Percentiles rank a stretch among this genome's conserved stretches.
Evolutionary conservation across 2,329 filamentous ascomycete species (phyloP).

Genomic region (Pseudopithomyces maydicus): DNA sequence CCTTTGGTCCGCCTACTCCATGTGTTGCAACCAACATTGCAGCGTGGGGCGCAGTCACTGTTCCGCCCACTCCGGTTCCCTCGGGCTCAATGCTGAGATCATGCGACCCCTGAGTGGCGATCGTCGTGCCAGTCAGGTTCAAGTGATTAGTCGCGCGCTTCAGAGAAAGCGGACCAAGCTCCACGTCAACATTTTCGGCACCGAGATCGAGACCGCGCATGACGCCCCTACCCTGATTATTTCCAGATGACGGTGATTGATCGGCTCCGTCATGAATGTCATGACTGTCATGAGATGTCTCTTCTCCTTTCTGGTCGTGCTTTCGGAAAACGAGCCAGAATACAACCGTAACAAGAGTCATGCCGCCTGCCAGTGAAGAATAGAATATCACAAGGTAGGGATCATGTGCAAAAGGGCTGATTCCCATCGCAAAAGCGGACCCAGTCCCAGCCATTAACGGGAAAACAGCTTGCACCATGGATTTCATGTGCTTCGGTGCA

Average conservation of each 20-base stretch:
- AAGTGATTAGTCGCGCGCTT: too few species aligned
- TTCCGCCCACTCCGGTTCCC: too few species aligned
- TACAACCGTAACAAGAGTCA: background rate
- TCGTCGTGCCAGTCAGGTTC: too few species aligned
- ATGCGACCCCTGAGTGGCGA: too few species aligned
- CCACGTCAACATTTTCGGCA: background rate
- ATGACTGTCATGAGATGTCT: background rate
- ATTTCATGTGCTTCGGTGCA: conserved; percentile 50
- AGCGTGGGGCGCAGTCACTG: too few species aligned
- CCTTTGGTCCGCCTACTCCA: too few species aligned
- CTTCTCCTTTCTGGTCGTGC: background rate
- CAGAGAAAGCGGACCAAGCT: background rate
- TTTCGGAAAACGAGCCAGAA: conserved; percentile 5
- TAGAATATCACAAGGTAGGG: conserved; percentile 38
- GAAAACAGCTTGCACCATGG: conserved; percentile 42
- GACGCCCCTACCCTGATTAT: background rate
- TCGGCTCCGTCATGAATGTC: too few species aligned
- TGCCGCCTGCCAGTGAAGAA: conserved; percentile 7
- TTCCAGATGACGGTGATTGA: background rate
- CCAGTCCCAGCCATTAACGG: conserved; percentile 40
- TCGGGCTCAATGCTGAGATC: too few species aligned
- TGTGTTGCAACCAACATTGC: too few species aligned
- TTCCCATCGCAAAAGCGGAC: conserved; percentile 35
- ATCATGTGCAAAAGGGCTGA: conserved; percentile 37
- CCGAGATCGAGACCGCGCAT: background rate